These are phyloP conservation scores for Tetrastigma voinierianum DNA, from an alignment of 164 flowering plant species.

Conservation along the genomic window DNA sequence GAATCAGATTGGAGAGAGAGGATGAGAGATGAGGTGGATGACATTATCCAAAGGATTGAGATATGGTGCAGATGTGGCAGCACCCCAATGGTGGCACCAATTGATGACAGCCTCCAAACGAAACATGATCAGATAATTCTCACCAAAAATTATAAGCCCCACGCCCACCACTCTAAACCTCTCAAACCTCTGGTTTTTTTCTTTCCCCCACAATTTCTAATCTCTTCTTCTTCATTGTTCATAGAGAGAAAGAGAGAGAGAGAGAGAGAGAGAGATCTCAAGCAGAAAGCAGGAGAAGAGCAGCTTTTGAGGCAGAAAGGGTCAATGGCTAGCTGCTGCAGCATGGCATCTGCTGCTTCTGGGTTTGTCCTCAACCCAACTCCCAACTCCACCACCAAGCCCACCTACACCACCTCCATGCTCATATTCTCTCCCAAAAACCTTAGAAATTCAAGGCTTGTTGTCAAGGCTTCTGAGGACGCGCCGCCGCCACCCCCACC, in stretches of 20 bases:
- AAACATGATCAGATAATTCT: conserved; percentile 20
- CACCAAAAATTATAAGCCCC: not conserved
- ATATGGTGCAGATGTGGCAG: conserved; percentile 67
- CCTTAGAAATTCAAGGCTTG: conserved; percentile 41
- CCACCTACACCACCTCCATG: conserved; percentile 30
- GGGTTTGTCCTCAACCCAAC: conserved; percentile 47
- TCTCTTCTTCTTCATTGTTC: not conserved
- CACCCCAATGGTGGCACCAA: conserved; percentile 43
- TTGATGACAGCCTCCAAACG: conserved; percentile 4
- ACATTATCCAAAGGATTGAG: conserved; percentile 54
- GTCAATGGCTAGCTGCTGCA: conserved; percentile 60
- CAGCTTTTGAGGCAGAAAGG: not conserved
- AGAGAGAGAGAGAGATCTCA: not conserved
- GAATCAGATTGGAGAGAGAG: too few species aligned
- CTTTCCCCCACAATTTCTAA: not conserved
- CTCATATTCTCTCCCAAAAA: conserved; percentile 27
- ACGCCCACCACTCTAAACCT: conserved; percentile 13
- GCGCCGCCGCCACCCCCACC: conserved; percentile 44
- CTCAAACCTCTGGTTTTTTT: conserved; percentile 8
- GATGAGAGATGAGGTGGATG: conserved; percentile 13
- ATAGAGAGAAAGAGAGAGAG: conserved; percentile 4
- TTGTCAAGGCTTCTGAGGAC: conserved; percentile 68
- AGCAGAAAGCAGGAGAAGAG: not conserved
- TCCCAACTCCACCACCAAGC: conserved; percentile 21
- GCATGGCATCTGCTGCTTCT: conserved; percentile 76